Conservation (phyloP, 441 rosid genomes). For the Adansonia gregorii region DNA sequence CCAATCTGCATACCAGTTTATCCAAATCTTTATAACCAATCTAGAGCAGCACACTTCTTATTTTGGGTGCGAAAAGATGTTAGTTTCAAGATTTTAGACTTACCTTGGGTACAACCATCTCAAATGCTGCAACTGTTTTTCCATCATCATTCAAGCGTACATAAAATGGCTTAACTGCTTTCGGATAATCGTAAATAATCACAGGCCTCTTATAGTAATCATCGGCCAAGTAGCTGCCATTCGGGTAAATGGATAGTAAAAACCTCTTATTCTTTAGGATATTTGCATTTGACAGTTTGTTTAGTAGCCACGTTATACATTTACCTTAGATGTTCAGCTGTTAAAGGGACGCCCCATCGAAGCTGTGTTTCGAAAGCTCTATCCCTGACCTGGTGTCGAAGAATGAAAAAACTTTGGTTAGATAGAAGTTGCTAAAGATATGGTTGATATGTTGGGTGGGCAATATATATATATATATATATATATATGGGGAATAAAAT, state of each 20-base stretch:
- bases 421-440: not conserved
- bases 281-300: not conserved
- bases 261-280: not conserved
- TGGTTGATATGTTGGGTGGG: not conserved
- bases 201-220: slow-evolving; percentile 63
- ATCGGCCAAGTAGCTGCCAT: slow-evolving; percentile 71
- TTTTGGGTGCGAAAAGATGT: not conserved
- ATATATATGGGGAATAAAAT: not conserved
- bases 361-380: slow-evolving; percentile 56
- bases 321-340: slow-evolving; percentile 78
- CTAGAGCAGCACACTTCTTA: slow-evolving; percentile 6
- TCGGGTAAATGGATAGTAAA: slow-evolving; percentile 19
- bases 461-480: no score
- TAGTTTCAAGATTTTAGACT: slow-evolving; percentile 13
- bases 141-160: slow-evolving; percentile 70
- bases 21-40: not conserved
- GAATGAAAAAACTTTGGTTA: slow-evolving; percentile 10
- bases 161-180: slow-evolving; percentile 64
- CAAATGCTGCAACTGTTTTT: slow-evolving; percentile 85
- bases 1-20: slow-evolving; percentile 57
- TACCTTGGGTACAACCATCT: slow-evolving; percentile 80
- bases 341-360: slow-evolving; percentile 63
- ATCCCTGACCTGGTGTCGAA: slow-evolving; percentile 45
- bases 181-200: slow-evolving; percentile 67
- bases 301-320: slow-evolving; percentile 3